Base-by-base conservation (phyloP, 2,329 filamentous ascomycete genomes). In the Scedosporium apiospermum region DNA sequence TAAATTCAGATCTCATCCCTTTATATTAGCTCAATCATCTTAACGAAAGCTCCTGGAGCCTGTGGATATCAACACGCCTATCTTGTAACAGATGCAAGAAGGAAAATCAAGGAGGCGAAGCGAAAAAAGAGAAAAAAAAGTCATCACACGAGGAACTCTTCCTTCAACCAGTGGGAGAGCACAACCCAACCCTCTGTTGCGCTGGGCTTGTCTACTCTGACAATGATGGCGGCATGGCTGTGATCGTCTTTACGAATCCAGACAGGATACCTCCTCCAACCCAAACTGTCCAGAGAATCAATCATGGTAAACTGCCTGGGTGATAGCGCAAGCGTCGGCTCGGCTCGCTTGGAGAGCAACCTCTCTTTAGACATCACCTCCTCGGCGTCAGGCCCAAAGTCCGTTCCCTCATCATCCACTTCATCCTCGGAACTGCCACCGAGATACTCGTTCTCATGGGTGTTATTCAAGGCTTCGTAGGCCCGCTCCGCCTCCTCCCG, bases 151-250 rank as follows among this genome's bases (percentile, higher is more conserved):
- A 85, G 73, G 71, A 98, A 97, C 69, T 88, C 88, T 57, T 88
- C 81, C 61, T 87, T 81, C 2, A 92, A 76, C 89, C 90, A 98
- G 76, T 98, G 93, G 69, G 80, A 82, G 63, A 95, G 77, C 41
- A 97, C 90, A 12, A 90, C 72, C 69, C 82, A 84, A 0, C 93
- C 93, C 74, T 98, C 93, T 2, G 82, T 79, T 68, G 92, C 96
- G 0, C 74, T 76, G 60, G 81, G 77, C 71, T 85, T 87, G 46
- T 88, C 84, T 63, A 80, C 84, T 44, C 93, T 83, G 42, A 96
- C 87, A 66, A 98, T 90, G 58, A 98, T 96, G 3, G 93, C 93
- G 0, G 93, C 93, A 73, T 98, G 93, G 64, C 85, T 90, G 71
- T 96, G 91, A n/a, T 80, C 77, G 62, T 86, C 82, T 5, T 92